Percentiles rank a stretch among this genome's conserved stretches.
phyloP scores from a whole-genome alignment of 495 filamentous ascomycete genomes.

The Penicillium angulare region DNA sequence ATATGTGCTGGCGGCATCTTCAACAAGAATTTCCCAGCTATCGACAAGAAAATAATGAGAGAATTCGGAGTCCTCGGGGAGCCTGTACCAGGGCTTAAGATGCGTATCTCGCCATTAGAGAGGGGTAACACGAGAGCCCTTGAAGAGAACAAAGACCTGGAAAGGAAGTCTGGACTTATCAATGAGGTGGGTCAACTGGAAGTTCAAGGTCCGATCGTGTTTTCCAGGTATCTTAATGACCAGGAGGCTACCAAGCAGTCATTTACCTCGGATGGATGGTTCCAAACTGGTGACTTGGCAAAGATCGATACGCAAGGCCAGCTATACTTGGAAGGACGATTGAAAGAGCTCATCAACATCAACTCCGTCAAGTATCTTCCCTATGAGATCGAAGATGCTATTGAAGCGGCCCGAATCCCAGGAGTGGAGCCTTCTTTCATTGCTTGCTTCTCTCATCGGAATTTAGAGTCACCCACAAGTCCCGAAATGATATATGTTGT shows the following conservation, averaged over 20 bases:
- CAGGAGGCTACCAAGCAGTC: constrained; percentile 59
- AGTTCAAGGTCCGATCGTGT: constrained; percentile 59
- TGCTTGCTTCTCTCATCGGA: constrained; percentile 32
- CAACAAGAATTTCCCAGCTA: constrained; percentile 33
- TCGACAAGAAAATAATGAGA: constrained; percentile 22
- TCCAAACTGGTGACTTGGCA: constrained; percentile 78
- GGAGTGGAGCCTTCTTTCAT: constrained; percentile 25
- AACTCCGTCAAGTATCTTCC: constrained; percentile 51
- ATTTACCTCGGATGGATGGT: constrained; percentile 72
- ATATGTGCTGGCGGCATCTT: constrained; percentile 50
- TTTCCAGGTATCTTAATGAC: constrained; percentile 75
- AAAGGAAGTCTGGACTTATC: neutral
- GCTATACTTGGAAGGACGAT: constrained; percentile 51
- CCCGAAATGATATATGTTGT: constrained; percentile 39
- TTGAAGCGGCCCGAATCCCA: constrained; percentile 32
- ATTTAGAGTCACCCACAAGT: constrained; percentile 17
- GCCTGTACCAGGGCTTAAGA: constrained; percentile 38
- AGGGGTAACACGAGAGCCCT: no score
- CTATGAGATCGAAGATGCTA: constrained; percentile 34
- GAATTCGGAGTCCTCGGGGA: constrained; percentile 40
- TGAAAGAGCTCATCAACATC: constrained; percentile 56
- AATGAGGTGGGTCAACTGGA: constrained; percentile 25
- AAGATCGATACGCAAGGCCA: constrained; percentile 56
- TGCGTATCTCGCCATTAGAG: constrained; percentile 31
- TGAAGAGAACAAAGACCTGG: no score